Evolutionary conservation across 805 yeast species (phyloP), one percentile per base, ranked within the genome.

Genomic region (Ascoidea rubescens): DNA sequence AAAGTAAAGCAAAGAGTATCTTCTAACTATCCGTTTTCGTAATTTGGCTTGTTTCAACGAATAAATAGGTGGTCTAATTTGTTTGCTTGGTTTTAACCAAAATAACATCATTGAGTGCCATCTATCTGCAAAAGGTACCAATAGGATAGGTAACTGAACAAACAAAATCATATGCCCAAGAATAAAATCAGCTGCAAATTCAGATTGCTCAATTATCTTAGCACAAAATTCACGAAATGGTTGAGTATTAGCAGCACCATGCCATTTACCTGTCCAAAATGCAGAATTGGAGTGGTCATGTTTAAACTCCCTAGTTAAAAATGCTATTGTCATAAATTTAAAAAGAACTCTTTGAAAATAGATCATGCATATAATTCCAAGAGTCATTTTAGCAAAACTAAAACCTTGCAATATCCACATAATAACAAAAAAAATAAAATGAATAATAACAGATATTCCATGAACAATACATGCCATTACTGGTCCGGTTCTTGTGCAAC

Each of bases 181-280:
- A 53, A 90, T 72, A 68, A 93, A 95, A 71, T 93, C 99, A 66
- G 96, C 96, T 33, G 96, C 91, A 68, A 95, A 93, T 71, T 89
- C 91, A 51, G 96, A 87, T 75, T 87, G 70, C 73, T 93, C 99
- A 61, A 91, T 87, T 57, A 84, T 77, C 79, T 93, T 93, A 59
- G 97, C 97, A 63, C 80, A 77, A 64, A 87, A 87, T 73, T 93
- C 99, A 77, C 99, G 87, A 51, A 86, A 65, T 56, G 99, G 99
- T 73, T 91, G 98, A 42, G 98, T 83, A 76, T 86, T 79, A 21
- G 97, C 96, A 55, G 87, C 75, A 54, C 95, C 93, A 68, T 90
- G 89, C 99, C 99, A 93, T 71, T 89, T 90, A 77, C 99, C 99
- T 54, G 96, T 87, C 99, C 99, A 93, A 95, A 95, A 93, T 32